These are phyloP conservation scores for Delitschia confertaspora DNA, from an alignment of 495 filamentous ascomycete genomes.

Conservation along the genomic window DNA sequence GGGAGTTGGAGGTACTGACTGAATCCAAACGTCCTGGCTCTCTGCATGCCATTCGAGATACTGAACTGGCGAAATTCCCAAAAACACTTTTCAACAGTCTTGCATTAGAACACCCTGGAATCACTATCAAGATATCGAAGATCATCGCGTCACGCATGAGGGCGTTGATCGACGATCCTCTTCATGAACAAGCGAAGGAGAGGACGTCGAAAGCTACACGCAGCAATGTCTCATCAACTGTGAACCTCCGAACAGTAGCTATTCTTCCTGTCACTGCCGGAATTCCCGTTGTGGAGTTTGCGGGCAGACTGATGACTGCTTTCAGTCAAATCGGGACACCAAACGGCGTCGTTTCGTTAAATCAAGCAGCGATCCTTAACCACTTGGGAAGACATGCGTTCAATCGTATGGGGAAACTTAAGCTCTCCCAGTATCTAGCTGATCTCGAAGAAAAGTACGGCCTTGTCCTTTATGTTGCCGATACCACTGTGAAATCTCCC, in stretches of 20 bases:
- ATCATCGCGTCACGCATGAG: conserved; percentile 96
- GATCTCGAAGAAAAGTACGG: conserved; percentile 97
- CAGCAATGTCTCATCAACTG: conserved; percentile 69
- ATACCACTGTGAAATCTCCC: conserved; percentile 89
- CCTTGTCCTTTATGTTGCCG: conserved; percentile 92
- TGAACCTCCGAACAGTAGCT: conserved; percentile 88
- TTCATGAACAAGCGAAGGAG: conserved; percentile 46
- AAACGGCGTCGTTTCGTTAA: conserved; percentile 84
- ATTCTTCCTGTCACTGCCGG: conserved; percentile 85
- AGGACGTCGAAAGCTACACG: conserved; percentile 46
- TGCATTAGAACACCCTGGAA: conserved; percentile 91
- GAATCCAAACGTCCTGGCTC: conserved; percentile 83
- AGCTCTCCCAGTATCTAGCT: conserved; percentile 89
- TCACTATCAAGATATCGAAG: conserved; percentile 98
- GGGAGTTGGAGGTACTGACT: conserved; percentile 93
- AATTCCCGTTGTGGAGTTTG: conserved; percentile 90
- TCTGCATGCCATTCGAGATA: conserved; percentile 91
- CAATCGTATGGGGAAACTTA: conserved; percentile 93
- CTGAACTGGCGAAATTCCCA: conserved; percentile 91
- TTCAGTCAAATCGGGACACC: conserved; percentile 77
- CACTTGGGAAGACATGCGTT: conserved; percentile 94
- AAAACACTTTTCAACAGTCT: conserved; percentile 95
- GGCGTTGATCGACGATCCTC: conserved; percentile 68
- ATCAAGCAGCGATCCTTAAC: conserved; percentile 86
- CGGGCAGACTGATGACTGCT: conserved; percentile 77